Evolutionary conservation across 306 rosid genomes (phyloP), one percentile per base, ranked within the genome.

Genomic region (Lupinus albus): DNA sequence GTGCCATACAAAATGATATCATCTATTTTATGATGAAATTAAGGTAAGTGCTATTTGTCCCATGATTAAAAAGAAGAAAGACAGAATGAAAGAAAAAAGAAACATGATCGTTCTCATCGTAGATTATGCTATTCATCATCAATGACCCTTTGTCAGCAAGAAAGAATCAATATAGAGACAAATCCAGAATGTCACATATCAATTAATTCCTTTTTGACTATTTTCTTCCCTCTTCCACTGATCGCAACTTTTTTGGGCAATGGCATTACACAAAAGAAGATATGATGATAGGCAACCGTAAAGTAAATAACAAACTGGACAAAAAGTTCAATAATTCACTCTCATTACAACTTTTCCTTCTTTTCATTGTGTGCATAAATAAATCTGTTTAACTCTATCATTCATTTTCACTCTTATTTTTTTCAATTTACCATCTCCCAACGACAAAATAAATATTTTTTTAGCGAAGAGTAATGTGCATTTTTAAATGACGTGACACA

Each of bases 241-340:
- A 76, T 69, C 32, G 20, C 71, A 28, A 67, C 70, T 75, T 49
- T 49, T 60, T 51, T 58, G 38, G 72, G 66, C 64, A 25, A 55
- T 55, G 61, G 50, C 47, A 61, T 77, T 44, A 9, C 44, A 17
- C 9, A 11, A 8, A n/a, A 4, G 18, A 17, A 49, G 30, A 68
- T 47, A 33, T 33, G 38, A 55, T 48, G 71, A 68, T 39, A 15
- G 62, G 25, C 21, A 67, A 8, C 42, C 16, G 12, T 35, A 58
- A 68, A 68, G 63, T 39, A 3, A 8, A 11, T 11, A 14, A 54
- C 57, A 35, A 30, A 44, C n/a, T 17, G 59, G 60, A 57, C 54
- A 33, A 70, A 25, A 25, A 25, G 30, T 25, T 25, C 30, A 25
- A 25, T 25, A 25, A 25, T 25, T 25, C 30, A 25, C 30, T 25